Conservation (phyloP, 208 protist genomes). For the Zelonia costaricensis region DNA sequence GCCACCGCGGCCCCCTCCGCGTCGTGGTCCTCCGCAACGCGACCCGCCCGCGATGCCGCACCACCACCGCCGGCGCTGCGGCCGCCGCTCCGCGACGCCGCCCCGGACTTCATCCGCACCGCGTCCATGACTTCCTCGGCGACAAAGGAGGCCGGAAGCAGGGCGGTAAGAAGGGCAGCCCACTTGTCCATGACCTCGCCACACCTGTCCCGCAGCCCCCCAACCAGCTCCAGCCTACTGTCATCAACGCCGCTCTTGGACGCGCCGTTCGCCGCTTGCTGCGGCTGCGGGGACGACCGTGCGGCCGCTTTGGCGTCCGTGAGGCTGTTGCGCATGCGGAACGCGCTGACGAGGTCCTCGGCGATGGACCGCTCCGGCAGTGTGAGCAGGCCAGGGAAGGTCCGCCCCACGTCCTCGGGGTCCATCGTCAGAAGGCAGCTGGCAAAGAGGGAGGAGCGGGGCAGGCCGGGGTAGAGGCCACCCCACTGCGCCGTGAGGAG, state of each 20-base stretch:
- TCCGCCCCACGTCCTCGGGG: slow-evolving; percentile 72
- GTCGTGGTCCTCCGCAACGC: neutral
- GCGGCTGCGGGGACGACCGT: neutral
- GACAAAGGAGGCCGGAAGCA: slow-evolving; percentile 23
- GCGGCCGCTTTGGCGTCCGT: neutral
- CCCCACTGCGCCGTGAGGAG: slow-evolving; percentile 51
- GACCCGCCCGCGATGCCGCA: neutral
- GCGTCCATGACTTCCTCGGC: slow-evolving; percentile 10
- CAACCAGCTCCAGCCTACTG: slow-evolving; percentile 1
- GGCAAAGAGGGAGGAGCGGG: slow-evolving; percentile 67
- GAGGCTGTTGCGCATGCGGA: slow-evolving; percentile 51
- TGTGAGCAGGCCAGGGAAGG: slow-evolving; percentile 41
- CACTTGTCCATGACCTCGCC: slow-evolving; percentile 28
- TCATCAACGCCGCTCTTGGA: neutral
- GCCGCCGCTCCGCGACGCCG: neutral
- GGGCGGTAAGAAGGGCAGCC: slow-evolving; percentile 29
- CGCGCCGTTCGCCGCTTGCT: neutral
- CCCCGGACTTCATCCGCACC: neutral
- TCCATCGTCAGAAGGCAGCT: slow-evolving; percentile 74
- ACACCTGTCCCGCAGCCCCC: slow-evolving; percentile 9
- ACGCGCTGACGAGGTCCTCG: slow-evolving; percentile 76
- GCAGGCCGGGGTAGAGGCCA: slow-evolving; percentile 62
- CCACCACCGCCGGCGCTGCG: neutral
- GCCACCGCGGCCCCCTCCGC: neutral
- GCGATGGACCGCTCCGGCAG: slow-evolving; percentile 56